Percentiles rank a stretch among this genome's conserved stretches.
These are phyloP conservation scores for Epichloe coenophiala DNA, from an alignment of 2,329 filamentous ascomycete species.

Conservation along the genomic window DNA sequence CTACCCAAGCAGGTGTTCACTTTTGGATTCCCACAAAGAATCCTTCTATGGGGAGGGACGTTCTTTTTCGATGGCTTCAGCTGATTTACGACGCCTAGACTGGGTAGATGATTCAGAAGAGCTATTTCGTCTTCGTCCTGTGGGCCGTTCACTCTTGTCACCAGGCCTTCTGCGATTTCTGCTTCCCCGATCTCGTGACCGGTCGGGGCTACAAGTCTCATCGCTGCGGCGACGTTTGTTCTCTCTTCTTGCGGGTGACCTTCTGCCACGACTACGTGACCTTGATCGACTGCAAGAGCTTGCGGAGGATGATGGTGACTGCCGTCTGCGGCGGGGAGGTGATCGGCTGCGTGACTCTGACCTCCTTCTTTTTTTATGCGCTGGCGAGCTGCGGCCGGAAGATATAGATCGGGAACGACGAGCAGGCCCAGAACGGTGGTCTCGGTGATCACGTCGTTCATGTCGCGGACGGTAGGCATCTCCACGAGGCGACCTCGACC, in stretches of 20 bases:
- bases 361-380: constrained; percentile 34
- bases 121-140: constrained; percentile 31
- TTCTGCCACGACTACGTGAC: constrained; percentile 15
- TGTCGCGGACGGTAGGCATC: constrained; percentile 15
- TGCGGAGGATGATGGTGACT: constrained; percentile 26
- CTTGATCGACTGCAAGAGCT: constrained; percentile 25
- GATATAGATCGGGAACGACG: constrained; percentile 23
- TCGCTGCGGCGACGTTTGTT: constrained; percentile 3
- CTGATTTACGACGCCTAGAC: constrained; percentile 36
- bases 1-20: not conserved
- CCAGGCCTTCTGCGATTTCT: not conserved
- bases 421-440: constrained; percentile 9
- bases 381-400: constrained; percentile 26
- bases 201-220: constrained; percentile 2
- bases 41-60: constrained; percentile 8
- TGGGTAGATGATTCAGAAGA: constrained; percentile 39
- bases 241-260: constrained; percentile 4
- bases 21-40: not conserved
- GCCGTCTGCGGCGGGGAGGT: constrained; percentile 23
- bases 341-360: constrained; percentile 36
- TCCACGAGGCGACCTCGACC: constrained; percentile 24
- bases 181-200: not conserved
- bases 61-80: constrained; percentile 37
- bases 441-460: constrained; percentile 11
- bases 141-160: constrained; percentile 2